Base-by-base conservation (phyloP, 2,329 filamentous ascomycete genomes). In the Paecilomyces sp. region DNA sequence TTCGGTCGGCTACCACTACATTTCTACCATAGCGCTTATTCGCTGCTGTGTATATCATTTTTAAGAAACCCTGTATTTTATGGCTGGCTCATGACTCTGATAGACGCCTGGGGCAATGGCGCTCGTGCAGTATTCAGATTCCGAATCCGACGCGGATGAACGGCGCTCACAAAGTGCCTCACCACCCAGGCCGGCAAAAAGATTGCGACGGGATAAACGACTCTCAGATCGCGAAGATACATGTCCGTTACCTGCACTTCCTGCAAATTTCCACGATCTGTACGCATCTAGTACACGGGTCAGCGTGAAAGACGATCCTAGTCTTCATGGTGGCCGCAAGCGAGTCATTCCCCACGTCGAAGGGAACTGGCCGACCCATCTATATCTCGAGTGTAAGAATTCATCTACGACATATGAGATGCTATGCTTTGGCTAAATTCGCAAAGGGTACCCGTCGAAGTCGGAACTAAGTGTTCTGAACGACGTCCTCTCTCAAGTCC, bases 301-400 rank as follows among this genome's bases (percentile, higher is more conserved):
- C 63, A 90, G 89, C 74, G 88, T 88, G 50, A 82, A 80, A 66
- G 94, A 97, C 75, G 89, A 96, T 70, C 92, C 93, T 0, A 81
- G 82, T 61, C 80, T 97, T 60, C 94, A 99, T 73, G 89, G 88
- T 33, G 94, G 94, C 58, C 87, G 93, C 54, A 91, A 88, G 70
- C 85, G 94, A 51, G 84, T 88, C 60, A 89, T 86, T 55, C 92
- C 93, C 25, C 94, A 99, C 75, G 80, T 93, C 28, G 85, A 87
- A 61, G 94, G 94, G 61, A 91, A 92, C 73, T 99, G 94, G 94
- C 91, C 93, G 1, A 91, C 88, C 34, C 93, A 97, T 75, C 72
- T 97, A 54, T 97, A 96, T 73, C 80, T 96, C 59, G 93, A 97
- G 78, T 99, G 94, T 95, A 81, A 76, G 86, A 79, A n/a, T 11